Evolutionary conservation across 371 early-diverging fungal species (phyloP).

Genomic region (Mortierella sp.): DNA sequence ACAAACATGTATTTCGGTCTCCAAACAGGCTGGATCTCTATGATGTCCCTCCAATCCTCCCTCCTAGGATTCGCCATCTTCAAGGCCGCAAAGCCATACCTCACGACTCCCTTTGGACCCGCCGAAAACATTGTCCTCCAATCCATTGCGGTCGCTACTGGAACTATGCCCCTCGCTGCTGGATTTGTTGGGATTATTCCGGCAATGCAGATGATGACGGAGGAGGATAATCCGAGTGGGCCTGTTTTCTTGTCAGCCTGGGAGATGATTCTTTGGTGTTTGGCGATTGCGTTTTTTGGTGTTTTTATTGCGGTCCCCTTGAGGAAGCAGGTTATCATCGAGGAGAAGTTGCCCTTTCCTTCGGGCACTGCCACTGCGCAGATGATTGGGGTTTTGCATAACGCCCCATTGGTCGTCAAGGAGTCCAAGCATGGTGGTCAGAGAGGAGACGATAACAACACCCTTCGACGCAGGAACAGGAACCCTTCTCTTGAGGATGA

Average conservation of each 20-base stretch:
- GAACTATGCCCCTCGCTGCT: slow-evolving; percentile 89
- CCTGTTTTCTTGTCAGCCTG: slow-evolving; percentile 27
- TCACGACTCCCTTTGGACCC: slow-evolving; percentile 74
- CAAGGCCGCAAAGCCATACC: slow-evolving; percentile 68
- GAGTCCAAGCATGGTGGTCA: background rate
- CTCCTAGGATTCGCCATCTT: slow-evolving; percentile 84
- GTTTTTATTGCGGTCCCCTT: slow-evolving; percentile 93
- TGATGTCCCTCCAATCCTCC: slow-evolving; percentile 91
- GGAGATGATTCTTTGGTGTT: slow-evolving; percentile 78
- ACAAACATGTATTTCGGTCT: slow-evolving; percentile 91
- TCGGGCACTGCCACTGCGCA: slow-evolving; percentile 92
- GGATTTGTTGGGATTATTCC: slow-evolving; percentile 87
- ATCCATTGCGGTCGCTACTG: slow-evolving; percentile 88
- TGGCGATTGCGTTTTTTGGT: slow-evolving; percentile 90
- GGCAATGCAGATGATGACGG: slow-evolving; percentile 74
- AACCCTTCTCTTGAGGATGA: background rate
- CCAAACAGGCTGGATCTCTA: slow-evolving; percentile 90
- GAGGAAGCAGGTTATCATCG: slow-evolving; percentile 83
- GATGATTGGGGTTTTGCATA: slow-evolving; percentile 86
- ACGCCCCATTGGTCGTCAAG: slow-evolving; percentile 48
- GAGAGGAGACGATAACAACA: background rate
- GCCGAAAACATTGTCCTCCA: slow-evolving; percentile 88
- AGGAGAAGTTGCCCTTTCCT: slow-evolving; percentile 88
- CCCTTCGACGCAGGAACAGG: background rate
- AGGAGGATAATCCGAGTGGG: slow-evolving; percentile 40